Conservation (phyloP, 139 green algal species). For the Coccomyxa sp. region DNA sequence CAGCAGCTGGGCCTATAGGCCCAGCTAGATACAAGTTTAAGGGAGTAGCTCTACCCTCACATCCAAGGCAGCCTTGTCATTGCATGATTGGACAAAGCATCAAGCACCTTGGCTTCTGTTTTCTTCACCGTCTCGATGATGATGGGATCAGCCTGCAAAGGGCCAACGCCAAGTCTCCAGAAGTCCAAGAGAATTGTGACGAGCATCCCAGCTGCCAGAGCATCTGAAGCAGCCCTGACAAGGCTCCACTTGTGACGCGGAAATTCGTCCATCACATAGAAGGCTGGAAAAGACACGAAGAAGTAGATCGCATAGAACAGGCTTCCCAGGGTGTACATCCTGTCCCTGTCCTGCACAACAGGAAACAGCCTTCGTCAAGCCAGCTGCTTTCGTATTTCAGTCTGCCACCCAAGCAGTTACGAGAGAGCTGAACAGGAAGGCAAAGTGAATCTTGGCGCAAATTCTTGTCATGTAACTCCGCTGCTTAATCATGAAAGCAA, state of each 20-base stretch:
- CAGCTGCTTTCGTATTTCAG: neutral
- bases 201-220: conserved; percentile 87
- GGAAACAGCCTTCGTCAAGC: neutral
- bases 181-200: conserved; percentile 92
- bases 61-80: too few species aligned
- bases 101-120: too few species aligned
- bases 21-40: too few species aligned
- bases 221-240: conserved; percentile 23
- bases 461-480: neutral
- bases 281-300: conserved; percentile 93
- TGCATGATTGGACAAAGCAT: too few species aligned
- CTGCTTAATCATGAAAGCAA: neutral
- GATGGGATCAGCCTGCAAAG: too few species aligned
- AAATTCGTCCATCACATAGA: conserved; percentile 78
- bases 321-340: conserved; percentile 90
- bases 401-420: too few species aligned
- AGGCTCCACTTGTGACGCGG: conserved; percentile 43
- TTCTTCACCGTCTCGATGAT: too few species aligned
- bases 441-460: neutral
- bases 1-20: too few species aligned
- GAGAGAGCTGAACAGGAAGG: neutral
- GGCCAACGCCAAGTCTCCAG: conserved; percentile 80
- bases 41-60: too few species aligned
- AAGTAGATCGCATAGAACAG: conserved; percentile 99
- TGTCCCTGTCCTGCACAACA: conserved; percentile 26